phyloP scores from a whole-genome alignment of 768 basidiomycete species.

The Lentinula boryana region DNA sequence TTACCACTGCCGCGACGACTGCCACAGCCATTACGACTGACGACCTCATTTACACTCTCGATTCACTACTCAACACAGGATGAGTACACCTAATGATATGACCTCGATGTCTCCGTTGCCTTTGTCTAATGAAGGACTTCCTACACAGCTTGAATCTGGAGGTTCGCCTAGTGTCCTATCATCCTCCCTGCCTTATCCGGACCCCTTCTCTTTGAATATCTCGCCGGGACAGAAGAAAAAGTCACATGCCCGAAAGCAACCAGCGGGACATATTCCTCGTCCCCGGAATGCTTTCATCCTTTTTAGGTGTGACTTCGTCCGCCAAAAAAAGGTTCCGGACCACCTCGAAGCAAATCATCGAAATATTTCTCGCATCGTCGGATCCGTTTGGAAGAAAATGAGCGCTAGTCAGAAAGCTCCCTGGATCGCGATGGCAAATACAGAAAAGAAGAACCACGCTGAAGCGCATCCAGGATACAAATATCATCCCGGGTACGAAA shows the following conservation, averaged over 20 bases:
- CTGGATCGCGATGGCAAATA: slow-evolving; percentile 44
- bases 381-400: slow-evolving; percentile 61
- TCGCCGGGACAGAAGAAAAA: slow-evolving; percentile 22
- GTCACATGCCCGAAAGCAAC: slow-evolving; percentile 43
- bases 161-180: not conserved
- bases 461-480: slow-evolving; percentile 36
- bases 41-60: not conserved
- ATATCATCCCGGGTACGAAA: slow-evolving; percentile 24
- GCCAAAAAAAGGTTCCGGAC: slow-evolving; percentile 50
- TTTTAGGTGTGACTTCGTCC: slow-evolving; percentile 69
- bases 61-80: not conserved
- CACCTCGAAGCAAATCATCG: slow-evolving; percentile 59
- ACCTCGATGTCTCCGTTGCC: not conserved
- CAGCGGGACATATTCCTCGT: slow-evolving; percentile 56
- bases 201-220: not conserved
- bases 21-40: not conserved
- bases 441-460: slow-evolving; percentile 40
- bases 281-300: slow-evolving; percentile 78
- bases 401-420: slow-evolving; percentile 35
- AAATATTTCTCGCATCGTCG: slow-evolving; percentile 63
- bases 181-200: slow-evolving; percentile 7
- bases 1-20: not conserved
- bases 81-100: not conserved
- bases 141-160: not conserved
- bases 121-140: not conserved